Evolutionary conservation across 371 early-diverging fungal species (phyloP).

Genomic region (Rhizopus arrhizus): DNA sequence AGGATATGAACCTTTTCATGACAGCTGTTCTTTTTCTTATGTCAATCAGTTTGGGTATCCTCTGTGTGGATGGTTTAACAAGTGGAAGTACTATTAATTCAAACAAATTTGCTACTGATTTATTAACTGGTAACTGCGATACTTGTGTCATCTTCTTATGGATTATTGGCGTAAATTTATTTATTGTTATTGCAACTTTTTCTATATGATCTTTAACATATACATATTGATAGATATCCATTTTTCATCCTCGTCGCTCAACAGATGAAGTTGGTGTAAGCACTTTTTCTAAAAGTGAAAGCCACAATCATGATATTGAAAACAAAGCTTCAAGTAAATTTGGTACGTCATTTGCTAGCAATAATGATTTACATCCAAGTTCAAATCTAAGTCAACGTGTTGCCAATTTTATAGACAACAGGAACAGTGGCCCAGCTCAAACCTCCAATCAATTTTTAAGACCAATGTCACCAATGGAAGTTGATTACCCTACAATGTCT

Average conservation of each 20-base stretch:
- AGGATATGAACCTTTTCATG: slow-evolving; percentile 50
- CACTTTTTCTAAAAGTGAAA: slow-evolving; percentile 2
- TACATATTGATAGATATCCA: slow-evolving; percentile 35
- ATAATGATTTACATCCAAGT: neutral
- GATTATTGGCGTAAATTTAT: slow-evolving; percentile 40
- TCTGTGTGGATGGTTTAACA: slow-evolving; percentile 50
- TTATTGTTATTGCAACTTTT: neutral
- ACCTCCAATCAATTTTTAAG: slow-evolving; percentile 28
- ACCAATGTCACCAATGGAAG: slow-evolving; percentile 44
- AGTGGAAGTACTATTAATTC: slow-evolving; percentile 24
- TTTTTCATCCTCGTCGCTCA: slow-evolving; percentile 48
- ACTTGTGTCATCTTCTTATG: slow-evolving; percentile 33
- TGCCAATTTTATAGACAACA: slow-evolving; percentile 23
- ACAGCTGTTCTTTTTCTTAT: slow-evolving; percentile 36
- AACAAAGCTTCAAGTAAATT: slow-evolving; percentile 2
- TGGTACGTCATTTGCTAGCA: neutral
- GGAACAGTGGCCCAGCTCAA: slow-evolving; percentile 4
- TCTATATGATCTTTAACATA: neutral
- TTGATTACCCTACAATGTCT: slow-evolving; percentile 25
- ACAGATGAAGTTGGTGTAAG: slow-evolving; percentile 2
- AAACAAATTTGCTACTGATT: slow-evolving; percentile 42
- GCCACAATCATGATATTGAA: slow-evolving; percentile 9
- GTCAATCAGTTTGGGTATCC: slow-evolving; percentile 33
- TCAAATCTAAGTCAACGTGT: slow-evolving; percentile 30
- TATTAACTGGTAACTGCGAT: slow-evolving; percentile 43